Evolutionary conservation across 371 early-diverging fungal genomes (phyloP).

Genomic region (Zopfochytrium polystomum): DNA sequence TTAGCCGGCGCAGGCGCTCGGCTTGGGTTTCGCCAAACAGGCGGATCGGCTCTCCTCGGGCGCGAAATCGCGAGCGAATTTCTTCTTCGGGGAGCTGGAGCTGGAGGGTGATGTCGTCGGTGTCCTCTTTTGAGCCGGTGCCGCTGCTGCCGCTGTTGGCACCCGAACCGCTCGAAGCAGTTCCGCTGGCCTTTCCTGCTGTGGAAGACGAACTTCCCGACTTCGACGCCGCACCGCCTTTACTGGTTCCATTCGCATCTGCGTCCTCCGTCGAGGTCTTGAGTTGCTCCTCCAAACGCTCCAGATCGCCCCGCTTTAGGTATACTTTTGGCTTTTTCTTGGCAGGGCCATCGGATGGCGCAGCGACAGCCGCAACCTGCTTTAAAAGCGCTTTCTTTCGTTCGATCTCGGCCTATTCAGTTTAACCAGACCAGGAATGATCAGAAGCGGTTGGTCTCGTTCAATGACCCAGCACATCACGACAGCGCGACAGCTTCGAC

Average conservation of each 20-base stretch:
- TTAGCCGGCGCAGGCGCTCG: conserved; percentile 78
- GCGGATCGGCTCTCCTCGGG: conserved; percentile 86
- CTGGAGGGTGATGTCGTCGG: conserved; percentile 20
- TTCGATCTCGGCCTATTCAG: conserved; percentile 57
- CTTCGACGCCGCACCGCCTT: too few species aligned
- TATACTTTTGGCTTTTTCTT: too few species aligned
- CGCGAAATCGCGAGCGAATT: conserved; percentile 76
- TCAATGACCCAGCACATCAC: too few species aligned
- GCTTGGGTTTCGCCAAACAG: conserved; percentile 88
- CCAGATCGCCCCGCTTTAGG: conserved; percentile 72
- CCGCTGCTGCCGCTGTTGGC: too few species aligned
- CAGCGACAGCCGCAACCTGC: conserved; percentile 30
- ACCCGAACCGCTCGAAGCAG: not conserved
- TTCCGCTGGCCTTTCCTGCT: conserved; percentile 5
- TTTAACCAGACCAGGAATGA: conserved; percentile 33
- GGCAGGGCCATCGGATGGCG: conserved; percentile 42
- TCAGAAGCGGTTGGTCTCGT: too few species aligned
- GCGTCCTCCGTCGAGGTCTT: conserved; percentile 48
- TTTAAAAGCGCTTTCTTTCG: conserved; percentile 61
- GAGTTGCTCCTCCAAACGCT: conserved; percentile 62
- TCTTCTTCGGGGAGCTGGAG: conserved; percentile 76
- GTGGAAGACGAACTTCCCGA: not conserved
- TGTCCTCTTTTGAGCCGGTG: conserved; percentile 5
- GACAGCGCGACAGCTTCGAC: too few species aligned
- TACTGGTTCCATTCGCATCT: too few species aligned